Evolutionary conservation across 176 grass and related monocot genomes (phyloP).

Genomic region (Microstegium vimineum): DNA sequence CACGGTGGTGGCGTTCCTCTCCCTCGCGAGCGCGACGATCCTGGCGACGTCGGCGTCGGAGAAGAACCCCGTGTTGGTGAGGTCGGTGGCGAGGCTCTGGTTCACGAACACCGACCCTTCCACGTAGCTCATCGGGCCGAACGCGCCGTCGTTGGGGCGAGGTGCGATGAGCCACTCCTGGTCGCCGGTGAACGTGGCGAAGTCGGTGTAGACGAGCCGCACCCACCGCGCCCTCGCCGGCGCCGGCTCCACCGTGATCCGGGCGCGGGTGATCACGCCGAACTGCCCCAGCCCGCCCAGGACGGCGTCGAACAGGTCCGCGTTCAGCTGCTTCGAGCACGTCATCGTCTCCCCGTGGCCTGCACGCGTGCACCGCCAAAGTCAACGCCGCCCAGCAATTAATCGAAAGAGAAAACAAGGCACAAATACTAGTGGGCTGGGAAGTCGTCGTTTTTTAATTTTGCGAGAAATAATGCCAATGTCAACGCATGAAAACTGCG

Average conservation of each 20-base stretch:
- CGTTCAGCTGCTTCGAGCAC: constrained; percentile 55
- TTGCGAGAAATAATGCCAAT: no score
- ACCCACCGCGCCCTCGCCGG: constrained; percentile 52
- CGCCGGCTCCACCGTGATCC: constrained; percentile 51
- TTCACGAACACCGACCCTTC: constrained; percentile 61
- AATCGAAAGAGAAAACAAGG: not conserved
- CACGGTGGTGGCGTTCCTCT: constrained; percentile 28
- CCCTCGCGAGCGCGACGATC: constrained; percentile 29
- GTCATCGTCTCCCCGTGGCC: constrained; percentile 56
- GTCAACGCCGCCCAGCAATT: constrained; percentile 17
- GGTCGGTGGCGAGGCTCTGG: constrained; percentile 38
- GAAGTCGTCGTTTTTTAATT: no score
- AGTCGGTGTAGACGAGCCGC: constrained; percentile 67
- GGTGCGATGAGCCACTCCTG: constrained; percentile 51
- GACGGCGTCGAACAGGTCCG: constrained; percentile 64
- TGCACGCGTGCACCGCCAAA: constrained; percentile 15
- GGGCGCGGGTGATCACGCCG: constrained; percentile 74
- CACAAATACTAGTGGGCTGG: no score
- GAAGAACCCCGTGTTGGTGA: constrained; percentile 54
- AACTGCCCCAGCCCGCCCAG: constrained; percentile 82
- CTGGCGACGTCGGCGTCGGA: constrained; percentile 28
- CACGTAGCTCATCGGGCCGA: constrained; percentile 51
- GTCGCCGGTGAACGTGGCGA: constrained; percentile 49
- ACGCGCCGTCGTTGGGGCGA: not conserved
- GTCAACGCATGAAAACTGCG: not conserved